A percentile compares a stretch with the other conserved stretches of the same genome.
phyloP scores from a whole-genome alignment of 2,329 filamentous ascomycete species.

The Chaetomiaceae sp. region DNA sequence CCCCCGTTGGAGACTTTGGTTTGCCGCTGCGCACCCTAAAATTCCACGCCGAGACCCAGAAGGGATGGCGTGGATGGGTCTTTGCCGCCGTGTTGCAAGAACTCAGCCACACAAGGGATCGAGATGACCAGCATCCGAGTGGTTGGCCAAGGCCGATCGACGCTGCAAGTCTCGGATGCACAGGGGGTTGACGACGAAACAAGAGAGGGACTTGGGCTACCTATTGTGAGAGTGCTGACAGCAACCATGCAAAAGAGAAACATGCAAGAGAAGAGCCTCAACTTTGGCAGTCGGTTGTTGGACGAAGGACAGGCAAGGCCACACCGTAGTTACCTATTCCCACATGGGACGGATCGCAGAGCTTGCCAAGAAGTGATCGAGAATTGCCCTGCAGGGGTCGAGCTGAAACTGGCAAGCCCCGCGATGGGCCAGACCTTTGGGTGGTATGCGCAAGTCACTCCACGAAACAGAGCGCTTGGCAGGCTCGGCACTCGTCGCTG shows the following conservation, averaged over 20 bases:
- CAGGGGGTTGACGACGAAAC: conserved; percentile 10
- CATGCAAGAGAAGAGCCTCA: background rate
- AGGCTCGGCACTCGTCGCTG: background rate
- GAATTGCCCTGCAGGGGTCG: background rate
- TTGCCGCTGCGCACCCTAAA: background rate
- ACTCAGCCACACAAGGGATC: conserved; percentile 23
- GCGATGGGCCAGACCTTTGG: too few relatives aligned
- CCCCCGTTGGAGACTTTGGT: background rate
- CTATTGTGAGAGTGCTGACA: background rate
- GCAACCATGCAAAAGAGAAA: background rate
- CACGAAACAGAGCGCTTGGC: background rate
- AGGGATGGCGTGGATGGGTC: background rate
- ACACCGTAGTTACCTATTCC: too few relatives aligned
- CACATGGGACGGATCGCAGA: background rate
- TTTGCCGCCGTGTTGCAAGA: conserved; percentile 17
- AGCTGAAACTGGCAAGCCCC: conserved; percentile 3
- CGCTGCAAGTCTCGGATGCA: conserved; percentile 5
- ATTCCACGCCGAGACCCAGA: conserved; percentile 2
- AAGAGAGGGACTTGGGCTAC: background rate
- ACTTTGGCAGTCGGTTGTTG: too few relatives aligned
- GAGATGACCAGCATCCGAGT: conserved; percentile 14
- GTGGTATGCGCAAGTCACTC: background rate
- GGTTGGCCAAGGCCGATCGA: conserved; percentile 22
- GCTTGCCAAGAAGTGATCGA: background rate
- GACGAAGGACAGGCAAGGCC: too few relatives aligned